phyloP scores from a whole-genome alignment of 2,329 filamentous ascomycete genomes.

The Huntiella bhutanensis region DNA sequence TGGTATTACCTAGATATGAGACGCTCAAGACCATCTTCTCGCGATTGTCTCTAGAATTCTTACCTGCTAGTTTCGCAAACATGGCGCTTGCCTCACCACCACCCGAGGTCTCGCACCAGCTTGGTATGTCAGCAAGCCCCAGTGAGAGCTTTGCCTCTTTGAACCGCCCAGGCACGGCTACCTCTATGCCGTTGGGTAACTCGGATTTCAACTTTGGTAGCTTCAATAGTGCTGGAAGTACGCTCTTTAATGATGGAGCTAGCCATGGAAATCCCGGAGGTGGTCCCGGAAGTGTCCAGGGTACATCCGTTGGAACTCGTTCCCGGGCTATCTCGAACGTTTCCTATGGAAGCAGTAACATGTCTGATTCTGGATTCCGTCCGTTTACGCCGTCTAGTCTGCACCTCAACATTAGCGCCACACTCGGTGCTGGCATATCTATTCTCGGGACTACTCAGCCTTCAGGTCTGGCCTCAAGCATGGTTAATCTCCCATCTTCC shows the following conservation, averaged over 20 bases:
- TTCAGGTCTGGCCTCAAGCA: not conserved
- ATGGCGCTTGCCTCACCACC: slow-evolving; percentile 35
- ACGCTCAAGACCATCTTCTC: slow-evolving; percentile 79
- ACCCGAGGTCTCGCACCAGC: slow-evolving; percentile 20
- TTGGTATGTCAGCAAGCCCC: slow-evolving; percentile 29
- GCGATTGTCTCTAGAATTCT: slow-evolving; percentile 65
- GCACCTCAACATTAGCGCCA: slow-evolving; percentile 18
- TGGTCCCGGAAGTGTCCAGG: slow-evolving; percentile 13
- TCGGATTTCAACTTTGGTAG: slow-evolving; percentile 46
- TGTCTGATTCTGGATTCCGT: slow-evolving; percentile 22
- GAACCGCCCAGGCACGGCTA: slow-evolving; percentile 51
- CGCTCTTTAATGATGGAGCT: slow-evolving; percentile 45
- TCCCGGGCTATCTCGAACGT: slow-evolving; percentile 79
- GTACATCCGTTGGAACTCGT: slow-evolving; percentile 24
- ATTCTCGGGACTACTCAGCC: not conserved
- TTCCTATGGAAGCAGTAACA: slow-evolving; percentile 37
- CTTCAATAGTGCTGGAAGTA: slow-evolving; percentile 64
- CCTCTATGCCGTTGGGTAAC: slow-evolving; percentile 23
- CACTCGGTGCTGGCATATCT: slow-evolving; percentile 6
- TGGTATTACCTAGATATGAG: slow-evolving; percentile 80
- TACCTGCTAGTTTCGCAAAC: slow-evolving; percentile 33
- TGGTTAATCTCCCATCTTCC: not conserved
- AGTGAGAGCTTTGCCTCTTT: slow-evolving; percentile 27
- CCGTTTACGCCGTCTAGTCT: slow-evolving; percentile 30
- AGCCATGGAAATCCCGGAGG: not conserved